Evolutionary conservation across 352 stramenopile genomes (phyloP), one percentile per base, ranked within the genome.

Genomic region (Phytophthora ramorum): DNA sequence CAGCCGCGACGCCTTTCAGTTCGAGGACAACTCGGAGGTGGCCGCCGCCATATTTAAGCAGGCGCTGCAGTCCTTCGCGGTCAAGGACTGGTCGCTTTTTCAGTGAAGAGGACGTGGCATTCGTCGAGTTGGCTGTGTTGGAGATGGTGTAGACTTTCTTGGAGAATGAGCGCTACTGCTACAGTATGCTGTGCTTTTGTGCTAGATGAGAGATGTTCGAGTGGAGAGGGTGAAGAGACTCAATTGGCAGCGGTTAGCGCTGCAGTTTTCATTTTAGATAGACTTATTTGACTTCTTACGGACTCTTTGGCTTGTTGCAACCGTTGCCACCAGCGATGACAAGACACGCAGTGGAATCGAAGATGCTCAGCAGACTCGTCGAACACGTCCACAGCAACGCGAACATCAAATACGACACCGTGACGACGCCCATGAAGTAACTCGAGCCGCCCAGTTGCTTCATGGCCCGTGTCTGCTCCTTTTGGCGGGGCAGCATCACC

Each of bases 51-150:
- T 96, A 72, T 92, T 95, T 74, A 90, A 87, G 64, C 77, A 91
- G 22, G 83, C 81, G 13, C 53, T 93, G 38, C 69, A 77, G 37
- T 88, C 88, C 26, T 85, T 96, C 46, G 48, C 54, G 10, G 79
- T 96, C 17, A 54, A 83, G 58, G 79, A 96, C 66, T 96, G 88
- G 88, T 80, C 76, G 43, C 74, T 87, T 22, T 87, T 87, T 43
- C 37, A 64, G 30, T 87, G 50, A 78, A 13, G 16, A 30, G 17
- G 35, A 41, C 14, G 8, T 14, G 4, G 26, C 26, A 30, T 30
- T 38, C 9, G 34, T 38, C 10, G 34, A 24, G 22, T 3, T 24
- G 22, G 22, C 22, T 24, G 22, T 24, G 34, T 16, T 17, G 35
- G 13, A 41, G 35, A 38, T 2, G 32, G 0, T 40, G 34, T n/a